Evolutionary conservation across 2,329 filamentous ascomycete species (phyloP).

Genomic region (Aspergillus sp.): DNA sequence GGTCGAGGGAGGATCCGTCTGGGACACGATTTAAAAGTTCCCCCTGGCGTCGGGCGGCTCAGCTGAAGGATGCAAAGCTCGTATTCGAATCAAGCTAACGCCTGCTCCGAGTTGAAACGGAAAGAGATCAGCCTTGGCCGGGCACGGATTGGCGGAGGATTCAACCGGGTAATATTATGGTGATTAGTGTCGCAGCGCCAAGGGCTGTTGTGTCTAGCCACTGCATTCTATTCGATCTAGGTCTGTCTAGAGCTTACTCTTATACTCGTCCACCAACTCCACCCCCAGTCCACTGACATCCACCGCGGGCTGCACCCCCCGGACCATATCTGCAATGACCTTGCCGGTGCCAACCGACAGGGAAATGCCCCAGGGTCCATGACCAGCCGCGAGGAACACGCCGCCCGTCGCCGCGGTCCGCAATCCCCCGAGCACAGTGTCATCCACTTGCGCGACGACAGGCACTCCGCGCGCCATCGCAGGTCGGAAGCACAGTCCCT

Average conservation of each 20-base stretch:
- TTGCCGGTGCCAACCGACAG: constrained; percentile 66
- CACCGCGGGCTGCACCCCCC: constrained; percentile 57
- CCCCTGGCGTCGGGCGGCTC: too few species aligned
- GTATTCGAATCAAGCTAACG: not conserved
- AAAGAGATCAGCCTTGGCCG: not conserved
- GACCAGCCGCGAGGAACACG: constrained; percentile 69
- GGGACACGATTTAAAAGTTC: too few species aligned
- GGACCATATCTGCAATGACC: constrained; percentile 69
- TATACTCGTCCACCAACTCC: not conserved
- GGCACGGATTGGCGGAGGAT: not conserved
- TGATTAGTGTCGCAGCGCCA: too few species aligned
- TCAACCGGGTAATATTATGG: not conserved
- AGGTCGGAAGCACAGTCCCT: constrained; percentile 71
- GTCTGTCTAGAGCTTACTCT: not conserved
- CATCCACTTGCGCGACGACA: constrained; percentile 59
- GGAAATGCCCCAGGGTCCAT: constrained; percentile 74
- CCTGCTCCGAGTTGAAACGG: not conserved
- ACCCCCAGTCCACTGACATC: constrained; percentile 57
- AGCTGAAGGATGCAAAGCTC: not conserved
- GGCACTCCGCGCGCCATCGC: constrained; percentile 64
- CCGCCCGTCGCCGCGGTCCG: constrained; percentile 45
- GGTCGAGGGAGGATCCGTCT: too few species aligned
- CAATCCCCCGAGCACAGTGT: constrained; percentile 59
- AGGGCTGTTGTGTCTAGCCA: too few species aligned
- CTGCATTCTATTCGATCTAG: not conserved